phyloP scores from a whole-genome alignment of 495 filamentous ascomycete genomes.

The Hypoxylon perforatum region DNA sequence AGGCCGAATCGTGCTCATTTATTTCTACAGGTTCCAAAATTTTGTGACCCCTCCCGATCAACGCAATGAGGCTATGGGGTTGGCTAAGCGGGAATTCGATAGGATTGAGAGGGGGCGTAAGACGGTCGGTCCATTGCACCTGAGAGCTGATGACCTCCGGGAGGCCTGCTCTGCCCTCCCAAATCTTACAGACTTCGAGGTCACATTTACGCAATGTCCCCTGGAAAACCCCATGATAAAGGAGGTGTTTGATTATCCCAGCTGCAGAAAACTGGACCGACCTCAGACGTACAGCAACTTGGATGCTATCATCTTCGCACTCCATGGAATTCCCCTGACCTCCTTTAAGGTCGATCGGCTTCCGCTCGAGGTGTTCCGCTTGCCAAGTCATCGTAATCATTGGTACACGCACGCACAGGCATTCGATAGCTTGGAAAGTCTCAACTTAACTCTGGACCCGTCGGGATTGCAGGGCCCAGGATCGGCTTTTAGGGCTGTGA shows the following conservation, averaged over 20 bases:
- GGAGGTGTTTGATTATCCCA: constrained; percentile 53
- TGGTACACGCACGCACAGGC: constrained; percentile 58
- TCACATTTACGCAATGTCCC: constrained; percentile 57
- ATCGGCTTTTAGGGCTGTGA: constrained; percentile 53
- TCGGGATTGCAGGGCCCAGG: constrained; percentile 48
- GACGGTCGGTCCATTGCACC: constrained; percentile 51
- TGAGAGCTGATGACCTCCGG: constrained; percentile 51
- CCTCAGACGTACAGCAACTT: constrained; percentile 55
- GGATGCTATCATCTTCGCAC: constrained; percentile 56
- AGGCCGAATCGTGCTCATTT: constrained; percentile 23
- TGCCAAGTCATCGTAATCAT: constrained; percentile 49
- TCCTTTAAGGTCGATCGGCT: constrained; percentile 58
- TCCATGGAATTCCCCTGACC: constrained; percentile 51
- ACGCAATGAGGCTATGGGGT: constrained; percentile 49
- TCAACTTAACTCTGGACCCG: constrained; percentile 54
- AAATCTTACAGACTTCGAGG: constrained; percentile 56
- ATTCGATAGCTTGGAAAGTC: constrained; percentile 51
- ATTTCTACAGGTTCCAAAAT: constrained; percentile 49
- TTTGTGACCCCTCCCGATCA: constrained; percentile 54
- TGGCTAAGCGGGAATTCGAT: constrained; percentile 52
- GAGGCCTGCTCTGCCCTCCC: constrained; percentile 55
- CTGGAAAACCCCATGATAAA: constrained; percentile 51
- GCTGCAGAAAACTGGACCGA: constrained; percentile 56
- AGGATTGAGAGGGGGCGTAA: constrained; percentile 51
- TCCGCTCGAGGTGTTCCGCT: constrained; percentile 57